phyloP scores from a whole-genome alignment of 78 protist genomes.

The Emiliania huxleyi region DNA sequence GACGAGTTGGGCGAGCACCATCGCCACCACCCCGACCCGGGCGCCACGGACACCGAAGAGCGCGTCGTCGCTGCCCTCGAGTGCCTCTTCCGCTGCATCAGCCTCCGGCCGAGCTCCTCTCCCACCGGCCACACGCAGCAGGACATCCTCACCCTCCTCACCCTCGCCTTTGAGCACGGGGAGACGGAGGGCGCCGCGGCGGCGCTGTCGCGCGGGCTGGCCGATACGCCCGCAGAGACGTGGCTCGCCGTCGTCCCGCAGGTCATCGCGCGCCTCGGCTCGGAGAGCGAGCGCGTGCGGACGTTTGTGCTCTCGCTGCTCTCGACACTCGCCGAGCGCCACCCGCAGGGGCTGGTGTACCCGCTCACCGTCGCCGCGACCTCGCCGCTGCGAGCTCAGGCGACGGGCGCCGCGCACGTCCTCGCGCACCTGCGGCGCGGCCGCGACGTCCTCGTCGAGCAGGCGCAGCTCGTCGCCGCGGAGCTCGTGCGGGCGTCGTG shows the following conservation, averaged over 20 bases:
- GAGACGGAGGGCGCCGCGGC: conserved; percentile 44
- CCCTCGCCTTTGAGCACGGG: conserved; percentile 88
- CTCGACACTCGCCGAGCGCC: background rate
- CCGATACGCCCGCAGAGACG: conserved; percentile 73
- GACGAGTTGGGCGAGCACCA: too few species aligned
- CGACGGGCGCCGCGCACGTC: background rate
- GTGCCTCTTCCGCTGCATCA: conserved; percentile 85
- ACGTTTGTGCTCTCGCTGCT: background rate
- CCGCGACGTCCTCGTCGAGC: conserved; percentile 12
- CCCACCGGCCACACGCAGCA: too few species aligned
- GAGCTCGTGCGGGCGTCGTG: conserved; percentile 97
- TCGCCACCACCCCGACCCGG: too few species aligned
- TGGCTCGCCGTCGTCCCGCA: conserved; percentile 94
- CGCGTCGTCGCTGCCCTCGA: too few species aligned
- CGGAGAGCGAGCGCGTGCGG: conserved; percentile 59
- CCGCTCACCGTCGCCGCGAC: conserved; percentile 95
- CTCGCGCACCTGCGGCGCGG: background rate
- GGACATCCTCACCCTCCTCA: conserved; percentile 86
- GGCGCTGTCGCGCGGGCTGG: conserved; percentile 65
- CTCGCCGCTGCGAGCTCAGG: background rate
- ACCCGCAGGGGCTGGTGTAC: conserved; percentile 91
- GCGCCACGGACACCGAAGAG: too few species aligned
- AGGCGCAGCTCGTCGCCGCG: conserved; percentile 78
- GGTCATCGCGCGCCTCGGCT: conserved; percentile 91
- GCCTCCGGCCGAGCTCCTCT: too few species aligned